A percentile compares a stretch with the other conserved stretches of the same genome.
phyloP scores from a whole-genome alignment of 768 basidiomycete genomes.

The Mycena galericulata region DNA sequence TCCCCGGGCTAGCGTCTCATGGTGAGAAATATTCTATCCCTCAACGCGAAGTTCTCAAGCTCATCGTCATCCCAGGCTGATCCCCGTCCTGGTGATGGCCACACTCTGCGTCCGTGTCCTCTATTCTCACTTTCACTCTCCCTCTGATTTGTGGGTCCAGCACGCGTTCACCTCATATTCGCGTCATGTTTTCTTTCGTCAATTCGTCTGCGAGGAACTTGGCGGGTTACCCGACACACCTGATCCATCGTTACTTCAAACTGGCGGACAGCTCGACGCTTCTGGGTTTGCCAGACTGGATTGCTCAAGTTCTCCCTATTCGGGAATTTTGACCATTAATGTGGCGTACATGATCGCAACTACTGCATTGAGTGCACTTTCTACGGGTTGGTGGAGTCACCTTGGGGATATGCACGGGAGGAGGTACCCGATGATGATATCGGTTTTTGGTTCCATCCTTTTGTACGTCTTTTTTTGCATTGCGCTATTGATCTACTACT shows the following conservation, averaged over 20 bases:
- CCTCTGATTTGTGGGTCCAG: background rate
- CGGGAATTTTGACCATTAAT: conserved; percentile 19
- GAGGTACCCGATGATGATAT: conserved; percentile 26
- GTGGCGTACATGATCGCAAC: conserved; percentile 24
- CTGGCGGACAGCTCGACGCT: background rate
- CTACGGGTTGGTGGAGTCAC: conserved; percentile 32
- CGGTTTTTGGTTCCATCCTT: conserved; percentile 28
- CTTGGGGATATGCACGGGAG: conserved; percentile 29
- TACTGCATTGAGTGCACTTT: conserved; percentile 8
- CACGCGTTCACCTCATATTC: conserved; percentile 15
- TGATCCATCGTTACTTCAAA: conserved; percentile 25
- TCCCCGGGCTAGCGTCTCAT: conserved; percentile 27
- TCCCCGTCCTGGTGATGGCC: conserved; percentile 25
- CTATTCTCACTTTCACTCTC: background rate
- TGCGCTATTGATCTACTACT: background rate
- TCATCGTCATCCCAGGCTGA: conserved; percentile 14
- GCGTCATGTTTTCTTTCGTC: conserved; percentile 25
- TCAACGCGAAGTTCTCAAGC: conserved; percentile 11
- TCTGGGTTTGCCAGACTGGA: conserved; percentile 14
- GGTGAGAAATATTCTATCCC: conserved; percentile 7
- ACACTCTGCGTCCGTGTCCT: conserved; percentile 14
- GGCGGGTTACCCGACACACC: conserved; percentile 15
- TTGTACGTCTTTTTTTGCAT: conserved; percentile 17
- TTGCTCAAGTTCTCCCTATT: conserved; percentile 16
- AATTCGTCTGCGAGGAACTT: conserved; percentile 31